Percentiles rank a stretch among this genome's conserved stretches.
These are phyloP conservation scores for Aspergillus leporis DNA, from an alignment of 495 filamentous ascomycete genomes.

Conservation along the genomic window DNA sequence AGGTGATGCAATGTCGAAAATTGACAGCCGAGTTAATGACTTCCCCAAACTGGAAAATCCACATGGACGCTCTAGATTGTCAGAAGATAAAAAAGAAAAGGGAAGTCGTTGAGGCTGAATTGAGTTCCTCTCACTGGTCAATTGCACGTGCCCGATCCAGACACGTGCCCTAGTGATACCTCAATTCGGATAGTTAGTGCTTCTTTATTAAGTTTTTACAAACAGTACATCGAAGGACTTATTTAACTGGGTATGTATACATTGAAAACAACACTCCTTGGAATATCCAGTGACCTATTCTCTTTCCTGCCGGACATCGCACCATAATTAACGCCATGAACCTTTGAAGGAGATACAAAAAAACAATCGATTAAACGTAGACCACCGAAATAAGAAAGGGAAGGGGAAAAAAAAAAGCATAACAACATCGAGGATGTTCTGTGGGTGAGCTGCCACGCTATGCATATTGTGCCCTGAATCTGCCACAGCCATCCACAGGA, in stretches of 20 bases:
- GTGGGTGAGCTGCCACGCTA: background rate
- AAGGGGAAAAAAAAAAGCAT: constrained; percentile 12
- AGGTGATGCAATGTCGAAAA: background rate
- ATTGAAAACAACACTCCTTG: constrained; percentile 29
- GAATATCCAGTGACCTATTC: constrained; percentile 37
- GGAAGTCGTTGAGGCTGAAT: background rate
- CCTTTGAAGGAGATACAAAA: constrained; percentile 30
- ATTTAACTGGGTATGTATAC: constrained; percentile 33
- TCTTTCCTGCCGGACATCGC: constrained; percentile 33
- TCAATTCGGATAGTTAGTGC: background rate
- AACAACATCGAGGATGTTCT: constrained; percentile 8
- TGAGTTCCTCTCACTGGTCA: background rate
- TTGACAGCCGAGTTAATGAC: background rate
- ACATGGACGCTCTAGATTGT: background rate
- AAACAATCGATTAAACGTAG: background rate
- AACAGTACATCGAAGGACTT: constrained; percentile 3
- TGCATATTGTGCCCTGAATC: background rate
- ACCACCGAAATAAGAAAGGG: background rate
- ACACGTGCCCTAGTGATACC: constrained; percentile 1
- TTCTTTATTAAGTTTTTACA: background rate
- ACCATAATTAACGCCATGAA: constrained; percentile 42
- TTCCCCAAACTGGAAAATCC: background rate
- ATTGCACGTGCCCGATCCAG: background rate
- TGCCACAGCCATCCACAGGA: constrained; percentile 16
- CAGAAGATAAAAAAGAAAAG: background rate